Base-by-base conservation (phyloP, 202 grass and related monocot species). In the Musa balbisiana region DNA sequence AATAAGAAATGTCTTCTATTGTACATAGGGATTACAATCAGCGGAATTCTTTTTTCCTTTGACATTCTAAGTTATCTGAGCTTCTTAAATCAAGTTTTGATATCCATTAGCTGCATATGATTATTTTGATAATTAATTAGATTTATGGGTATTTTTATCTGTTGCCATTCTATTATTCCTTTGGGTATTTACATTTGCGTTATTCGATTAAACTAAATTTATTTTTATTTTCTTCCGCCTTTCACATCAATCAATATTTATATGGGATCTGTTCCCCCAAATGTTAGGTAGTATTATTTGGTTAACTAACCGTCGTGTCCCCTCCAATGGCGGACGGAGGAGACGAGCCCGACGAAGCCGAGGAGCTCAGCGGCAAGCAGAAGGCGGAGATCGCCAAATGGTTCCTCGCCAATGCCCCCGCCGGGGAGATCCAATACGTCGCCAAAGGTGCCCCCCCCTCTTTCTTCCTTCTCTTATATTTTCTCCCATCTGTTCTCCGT, bases 341-440 rank as follows among this genome's bases (percentile, higher is more conserved):
- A 43, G 79, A 83, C 70, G 76, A 77, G 69, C 81, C 33, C 63
- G 82, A 80, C 21, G 83, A 19, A n/a, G 64, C 74, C 15, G 72
- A 67, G 23, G 81, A 84, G 74, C 91, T 92, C 68, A 88, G 68
- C 62, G 88, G 89, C 79, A 55, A 63, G 63, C 86, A 98, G 83
- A 94, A 92, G 79, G 76, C 76, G 77, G 91, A 92, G 80, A 94
- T 98, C 82, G 91, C 95, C 68, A 78, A 84, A 51, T 98, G 91
- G 95, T 98, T 98, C 85, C 95, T 98, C 75, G 77, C 85, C 75
- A 94, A 86, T 81, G 91, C 95, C 11, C 95, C 95, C 16, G 78
- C 87, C 85, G 95, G 95, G 64, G 95, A 98, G 91, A 98, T 98
- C 87, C 82, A 87, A 69, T 98, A 98, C 79, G 87, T 98, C 82